A percentile compares a stretch with the other conserved stretches of the same genome.
phyloP scores from a whole-genome alignment of 208 protist species.

The Tetramitus jugosus region DNA sequence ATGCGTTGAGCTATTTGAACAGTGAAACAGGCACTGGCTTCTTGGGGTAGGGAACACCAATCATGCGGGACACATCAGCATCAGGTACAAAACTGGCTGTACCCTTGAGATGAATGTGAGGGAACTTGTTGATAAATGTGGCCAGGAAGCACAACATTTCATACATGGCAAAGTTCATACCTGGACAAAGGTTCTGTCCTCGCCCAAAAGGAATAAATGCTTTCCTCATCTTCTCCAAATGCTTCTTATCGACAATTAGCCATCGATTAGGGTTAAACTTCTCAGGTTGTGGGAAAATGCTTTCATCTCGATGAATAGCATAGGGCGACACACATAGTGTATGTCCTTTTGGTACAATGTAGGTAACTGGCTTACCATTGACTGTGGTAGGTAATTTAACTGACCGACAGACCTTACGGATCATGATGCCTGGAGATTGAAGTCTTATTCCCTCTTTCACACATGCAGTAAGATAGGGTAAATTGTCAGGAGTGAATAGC shows the following conservation, averaged over 20 bases:
- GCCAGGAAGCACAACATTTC: slow-evolving; percentile 7
- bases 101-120: background rate
- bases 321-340: background rate
- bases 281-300: background rate
- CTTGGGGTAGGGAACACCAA: slow-evolving; percentile 3
- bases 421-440: slow-evolving; percentile 1
- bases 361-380: too few relatives aligned
- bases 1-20: too few relatives aligned
- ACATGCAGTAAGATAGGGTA: slow-evolving; percentile 2
- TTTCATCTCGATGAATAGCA: background rate
- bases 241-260: background rate
- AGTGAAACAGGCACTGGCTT: background rate
- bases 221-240: too few relatives aligned
- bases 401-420: background rate
- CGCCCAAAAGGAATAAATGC: slow-evolving; percentile 6
- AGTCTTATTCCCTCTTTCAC: slow-evolving; percentile 1
- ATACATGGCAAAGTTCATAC: background rate
- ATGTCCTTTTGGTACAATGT: slow-evolving; percentile 12
- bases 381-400: too few relatives aligned
- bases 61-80: background rate
- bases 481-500: background rate
- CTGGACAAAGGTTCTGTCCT: background rate
- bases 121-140: slow-evolving; percentile 8
- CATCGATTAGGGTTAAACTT: background rate
- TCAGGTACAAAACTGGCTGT: background rate